Base-by-base conservation (phyloP, 164 flowering plant species). In the Sextonia rubra region DNA sequence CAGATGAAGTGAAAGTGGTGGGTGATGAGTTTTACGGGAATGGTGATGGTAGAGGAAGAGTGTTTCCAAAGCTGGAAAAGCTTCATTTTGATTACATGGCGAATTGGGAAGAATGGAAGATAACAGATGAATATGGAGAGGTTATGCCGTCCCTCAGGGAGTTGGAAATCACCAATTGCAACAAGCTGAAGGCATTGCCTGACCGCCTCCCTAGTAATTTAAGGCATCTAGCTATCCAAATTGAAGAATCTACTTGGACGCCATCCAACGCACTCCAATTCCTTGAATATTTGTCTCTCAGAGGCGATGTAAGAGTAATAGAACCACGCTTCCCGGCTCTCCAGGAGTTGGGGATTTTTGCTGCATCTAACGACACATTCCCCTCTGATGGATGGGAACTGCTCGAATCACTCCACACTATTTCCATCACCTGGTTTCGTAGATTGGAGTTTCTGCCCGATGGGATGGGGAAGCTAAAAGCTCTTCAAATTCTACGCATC, bases 301-400 rank as follows among this genome's bases (percentile, higher is more conserved):
- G 11, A 0, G 44, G 44, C 44, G 9, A 37, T 37, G 11, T 37
- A 9, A 37, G 8, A 37, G 44, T 37, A 37, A 9, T 5, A 7
- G 6, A 5, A 8, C 8, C 44, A 37, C 44, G 1, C 44, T 32
- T 32, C 44, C 44, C 11, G 6, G 44, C 44, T 37, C 44, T 37
- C 44, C 1, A 37, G 44, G 4, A 0, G 0, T 32, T 32, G 0
- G 0, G 0, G 9, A 32, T 32, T 32, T 0, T 0, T 0, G 0
- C 5, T 2, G 44, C 44, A 32, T 32, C 9, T 6, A 5, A 32
- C 44, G 9, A 32, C 11, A 55, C 7, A 17, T 17, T 55, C n/a
- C n/a, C 60, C n/a, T 55, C n/a, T 55, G 60, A 15, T 55, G n/a
- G 60, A 55, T 15, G n/a, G n/a, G 60, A 15, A 3, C 60, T 15